Percentiles rank a stretch among this genome's conserved stretches.
phyloP scores from a whole-genome alignment of 2,329 filamentous ascomycete genomes.

The Botrytis pseudocinerea region DNA sequence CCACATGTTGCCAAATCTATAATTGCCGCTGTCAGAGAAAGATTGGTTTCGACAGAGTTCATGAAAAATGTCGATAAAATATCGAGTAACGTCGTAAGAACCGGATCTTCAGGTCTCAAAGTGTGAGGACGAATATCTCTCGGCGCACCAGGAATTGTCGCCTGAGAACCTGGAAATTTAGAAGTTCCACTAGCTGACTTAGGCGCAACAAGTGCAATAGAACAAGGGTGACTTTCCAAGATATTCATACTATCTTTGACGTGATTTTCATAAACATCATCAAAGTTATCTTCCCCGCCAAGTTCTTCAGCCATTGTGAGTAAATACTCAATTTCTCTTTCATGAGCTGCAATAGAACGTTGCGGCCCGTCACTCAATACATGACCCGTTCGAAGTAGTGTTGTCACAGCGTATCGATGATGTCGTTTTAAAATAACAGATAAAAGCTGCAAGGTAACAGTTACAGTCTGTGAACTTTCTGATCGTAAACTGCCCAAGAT shows the following conservation, averaged over 20 bases:
- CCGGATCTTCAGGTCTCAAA: slow-evolving; percentile 61
- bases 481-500: slow-evolving; percentile 84
- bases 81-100: slow-evolving; percentile 65
- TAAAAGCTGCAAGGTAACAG: slow-evolving; percentile 83
- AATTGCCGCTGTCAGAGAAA: slow-evolving; percentile 81
- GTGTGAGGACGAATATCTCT: slow-evolving; percentile 61
- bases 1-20: slow-evolving; percentile 82
- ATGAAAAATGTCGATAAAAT: slow-evolving; percentile 79
- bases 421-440: slow-evolving; percentile 85
- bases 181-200: slow-evolving; percentile 58
- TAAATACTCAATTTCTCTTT: slow-evolving; percentile 72
- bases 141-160: slow-evolving; percentile 61
- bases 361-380: slow-evolving; percentile 54
- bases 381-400: slow-evolving; percentile 68
- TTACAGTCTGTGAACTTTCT: slow-evolving; percentile 81
- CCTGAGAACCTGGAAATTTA: slow-evolving; percentile 55
- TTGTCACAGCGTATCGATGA: slow-evolving; percentile 80
- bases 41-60: slow-evolving; percentile 88
- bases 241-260: slow-evolving; percentile 69
- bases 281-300: slow-evolving; percentile 67
- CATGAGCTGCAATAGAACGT: slow-evolving; percentile 72
- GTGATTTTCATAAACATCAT: slow-evolving; percentile 71
- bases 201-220: slow-evolving; percentile 65
- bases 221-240: slow-evolving; percentile 73
- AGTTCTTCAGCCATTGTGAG: slow-evolving; percentile 68